Percentiles rank a stretch among this genome's conserved stretches.
Conservation (phyloP, 352 stramenopile genomes). For the Globisporangium takayamanum region DNA sequence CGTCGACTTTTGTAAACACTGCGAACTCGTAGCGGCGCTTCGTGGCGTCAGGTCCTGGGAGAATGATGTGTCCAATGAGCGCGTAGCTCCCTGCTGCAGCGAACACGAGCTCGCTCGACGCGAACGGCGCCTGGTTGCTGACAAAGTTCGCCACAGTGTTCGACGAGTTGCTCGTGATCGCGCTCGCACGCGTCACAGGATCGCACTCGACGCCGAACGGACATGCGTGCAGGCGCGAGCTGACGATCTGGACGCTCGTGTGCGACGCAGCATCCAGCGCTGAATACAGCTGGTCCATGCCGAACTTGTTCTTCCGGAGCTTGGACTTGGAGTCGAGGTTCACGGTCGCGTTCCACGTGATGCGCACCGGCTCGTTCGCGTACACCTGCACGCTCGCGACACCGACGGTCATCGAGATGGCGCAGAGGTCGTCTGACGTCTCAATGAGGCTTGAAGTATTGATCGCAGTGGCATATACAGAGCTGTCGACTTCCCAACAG, state of each 20-base stretch:
- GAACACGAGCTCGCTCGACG: constrained; percentile 53
- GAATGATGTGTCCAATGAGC: constrained; percentile 53
- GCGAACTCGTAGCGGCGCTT: constrained; percentile 63
- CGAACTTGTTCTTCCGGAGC: constrained; percentile 42
- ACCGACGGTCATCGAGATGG: constrained; percentile 39
- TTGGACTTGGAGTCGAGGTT: constrained; percentile 23
- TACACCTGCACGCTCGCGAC: constrained; percentile 39
- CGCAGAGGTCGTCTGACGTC: constrained; percentile 39
- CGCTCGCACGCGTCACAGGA: constrained; percentile 37
- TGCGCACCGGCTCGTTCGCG: constrained; percentile 47
- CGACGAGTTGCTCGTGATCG: constrained; percentile 38
- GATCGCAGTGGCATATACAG: constrained; percentile 45
- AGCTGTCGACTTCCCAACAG: constrained; percentile 52
- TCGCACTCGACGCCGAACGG: constrained; percentile 36
- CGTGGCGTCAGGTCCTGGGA: constrained; percentile 36
- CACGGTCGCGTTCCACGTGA: constrained; percentile 62
- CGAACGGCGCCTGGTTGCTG: constrained; percentile 35
- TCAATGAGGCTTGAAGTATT: constrained; percentile 30
- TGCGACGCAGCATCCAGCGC: constrained; percentile 51
- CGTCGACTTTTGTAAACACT: constrained; percentile 39
- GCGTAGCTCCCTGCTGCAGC: constrained; percentile 36
- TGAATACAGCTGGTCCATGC: constrained; percentile 28
- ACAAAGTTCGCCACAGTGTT: constrained; percentile 56
- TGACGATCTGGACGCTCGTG: constrained; percentile 41
- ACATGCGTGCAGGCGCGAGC: constrained; percentile 54